Base-by-base conservation (phyloP, 768 basidiomycete genomes). In the Cystofilobasidium bisporidii region DNA sequence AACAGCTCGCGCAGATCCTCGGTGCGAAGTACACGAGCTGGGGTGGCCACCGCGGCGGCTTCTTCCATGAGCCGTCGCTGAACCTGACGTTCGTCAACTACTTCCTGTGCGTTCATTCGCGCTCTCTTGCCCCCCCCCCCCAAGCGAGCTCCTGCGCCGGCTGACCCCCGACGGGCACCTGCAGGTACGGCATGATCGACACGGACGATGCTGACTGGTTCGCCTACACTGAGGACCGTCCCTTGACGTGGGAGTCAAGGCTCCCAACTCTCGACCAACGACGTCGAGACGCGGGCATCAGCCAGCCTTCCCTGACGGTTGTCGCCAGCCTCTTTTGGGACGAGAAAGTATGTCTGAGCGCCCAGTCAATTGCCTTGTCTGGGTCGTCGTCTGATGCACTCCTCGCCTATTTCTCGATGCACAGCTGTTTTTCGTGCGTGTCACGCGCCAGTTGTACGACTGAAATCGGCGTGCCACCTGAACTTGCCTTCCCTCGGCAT, bases 151-250 rank as follows among this genome's bases (percentile, higher is more conserved):
- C 36, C 36, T 36, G 36, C 36, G 36, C 36, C 36, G 12, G 36
- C 36, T 36, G 36, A 36, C 36, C 6, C 36, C 6, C 6, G 6
- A 12, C 36, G 5, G 36, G 6, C 36, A 5, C 6, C 36, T 36
- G n/a, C 45, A 47, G 45, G 45, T 47, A 47, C 45, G 45, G 45
- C 45, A 47, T 47, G 45, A 24, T 47, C n/a, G 45, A 47, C 45
- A 18, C 8, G 5, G 45, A 47, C 18, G 17, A 18, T 18, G 45
- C 45, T 4, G 45, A 47, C 6, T 47, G 45, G 45, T 47, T 47
- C n/a, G 45, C 45, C 8, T 4, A 6, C 6, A 5, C 6, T 17
- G 45, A 47, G n/a, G 45, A 6, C 17, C 45, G 45, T 6, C 45
- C 45, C 5, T 6, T 47, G 18, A 5, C 6, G 45, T 47, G 17